Base-by-base conservation (phyloP, 1,139 yeast species). In the Lodderomyces parapsilosis region DNA sequence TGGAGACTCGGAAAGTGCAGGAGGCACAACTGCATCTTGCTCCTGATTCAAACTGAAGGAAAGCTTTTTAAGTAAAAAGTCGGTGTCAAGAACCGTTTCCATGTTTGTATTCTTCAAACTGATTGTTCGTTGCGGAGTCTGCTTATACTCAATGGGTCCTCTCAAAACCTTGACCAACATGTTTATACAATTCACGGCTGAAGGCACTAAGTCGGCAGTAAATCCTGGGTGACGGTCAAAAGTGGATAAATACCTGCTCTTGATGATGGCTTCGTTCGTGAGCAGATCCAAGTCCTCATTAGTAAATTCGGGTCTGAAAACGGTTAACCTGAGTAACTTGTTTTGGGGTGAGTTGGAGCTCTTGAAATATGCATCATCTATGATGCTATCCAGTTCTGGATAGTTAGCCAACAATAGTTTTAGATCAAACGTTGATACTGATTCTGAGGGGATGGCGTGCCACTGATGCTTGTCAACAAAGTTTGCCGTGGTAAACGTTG, bases 161-260 rank as follows among this genome's bases (percentile, higher is more conserved):
- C 71, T 78, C 40, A 85, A 63, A 2, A 82, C 83, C 49, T 79
- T 80, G 44, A 77, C 70, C 19, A 84, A 55, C 18, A 85, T 81
- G 40, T 68, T 69, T 28, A 83, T 61, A 53, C 89, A 81, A 41
- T 77, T 78, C 0, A 74, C 57, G 9, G 78, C 73, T 6, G 73
- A 63, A 1, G 87, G 86, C 1, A 72, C 53, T 3, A 65, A 57
- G 37, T 59, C 68, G 0, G 65, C 52, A 0, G 70, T 62, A 22
- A 69, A 53, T 33, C 53, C 50, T 1, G 62, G 56, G 45, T 62
- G 63, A 31, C 52, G 54, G 22, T 63, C 65, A n/a, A 67, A 57
- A 9, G 61, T 63, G 3, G 50, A 47, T 33, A 62, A 49, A 48
- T 69, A 71, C 25, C 78, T 49, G 13, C 49, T 39, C 33, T 52